Evolutionary conservation across 202 grass and related monocot genomes (phyloP), one percentile per base, ranked within the genome.

Genomic region (Schoenoplectus tabernaemontani): DNA sequence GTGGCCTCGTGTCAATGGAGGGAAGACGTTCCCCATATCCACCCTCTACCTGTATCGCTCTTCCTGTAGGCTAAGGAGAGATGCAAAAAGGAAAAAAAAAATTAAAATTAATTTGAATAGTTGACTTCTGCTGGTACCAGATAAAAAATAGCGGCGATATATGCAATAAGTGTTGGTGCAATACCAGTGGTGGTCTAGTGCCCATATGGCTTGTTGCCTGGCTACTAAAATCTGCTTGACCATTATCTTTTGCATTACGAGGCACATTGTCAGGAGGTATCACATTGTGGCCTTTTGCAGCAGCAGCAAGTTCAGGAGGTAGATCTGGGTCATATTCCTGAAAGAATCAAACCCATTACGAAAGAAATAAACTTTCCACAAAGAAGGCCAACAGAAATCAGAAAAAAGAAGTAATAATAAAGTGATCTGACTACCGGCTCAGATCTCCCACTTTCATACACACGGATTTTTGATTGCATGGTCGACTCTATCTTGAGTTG

Each of bases 391-490:
- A 78, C 56, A 83, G 60, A 78, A 76, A 41, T 34, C 30, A 22
- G 72, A 46, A 42, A n/a, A 63, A 56, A 50, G 58, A 68, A 1
- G n/a, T n/a, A n/a, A n/a, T n/a, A 23, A 71, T 90, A 60, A 64
- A 54, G 37, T 65, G 60, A 32, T 24, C 11, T 80, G 33, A 23
- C 38, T 82, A 99, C 96, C 88, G 93, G 96, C 79, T 99, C 92
- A 57, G 92, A 96, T 84, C 96, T 90, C 15, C 92, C 96, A 78
- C 96, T 99, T 78, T 99, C 96, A 12, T 99, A 99, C 50, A 99
- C 96, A 38, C 96, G 84, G 85, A 99, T 99, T 87, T 91, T 96
- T 82, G 91, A 94, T 92, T 99, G 92, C 96, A 99, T 99, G 79
- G 92, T 99, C 48, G 96, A 91, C 64, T 99, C 96, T 83, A 99